These are phyloP conservation scores for Pythium biforme DNA, from an alignment of 352 stramenopile genomes.

Conservation along the genomic window DNA sequence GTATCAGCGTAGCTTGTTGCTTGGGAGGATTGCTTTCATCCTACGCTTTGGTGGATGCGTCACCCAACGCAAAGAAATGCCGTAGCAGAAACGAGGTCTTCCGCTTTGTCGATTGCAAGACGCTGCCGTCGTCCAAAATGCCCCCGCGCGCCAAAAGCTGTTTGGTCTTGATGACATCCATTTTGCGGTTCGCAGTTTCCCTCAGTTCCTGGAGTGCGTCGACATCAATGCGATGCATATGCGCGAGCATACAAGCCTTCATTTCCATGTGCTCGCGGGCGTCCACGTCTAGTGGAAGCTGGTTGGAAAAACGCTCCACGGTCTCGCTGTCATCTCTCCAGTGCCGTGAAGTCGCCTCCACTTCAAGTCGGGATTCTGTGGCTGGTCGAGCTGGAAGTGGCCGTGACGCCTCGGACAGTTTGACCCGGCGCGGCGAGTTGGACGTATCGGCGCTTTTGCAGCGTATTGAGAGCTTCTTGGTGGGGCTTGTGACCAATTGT, in stretches of 20 bases:
- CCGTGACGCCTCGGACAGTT: background rate
- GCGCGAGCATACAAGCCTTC: constrained; percentile 64
- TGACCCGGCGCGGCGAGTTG: background rate
- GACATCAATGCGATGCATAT: constrained; percentile 64
- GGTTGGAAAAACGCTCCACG: background rate
- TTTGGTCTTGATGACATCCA: constrained; percentile 42
- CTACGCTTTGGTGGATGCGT: constrained; percentile 21
- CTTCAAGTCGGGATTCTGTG: background rate
- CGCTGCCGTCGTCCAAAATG: constrained; percentile 39
- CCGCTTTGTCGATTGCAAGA: constrained; percentile 44
- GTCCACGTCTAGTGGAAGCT: constrained; percentile 30
- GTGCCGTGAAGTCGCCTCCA: background rate
- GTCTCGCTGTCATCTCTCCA: background rate
- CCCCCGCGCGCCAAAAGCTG: constrained; percentile 41
- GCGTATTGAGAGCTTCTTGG: constrained; percentile 1
- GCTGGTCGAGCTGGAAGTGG: background rate
- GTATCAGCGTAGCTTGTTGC: too few relatives aligned
- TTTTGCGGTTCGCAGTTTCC: constrained; percentile 34
- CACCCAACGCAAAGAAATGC: constrained; percentile 68
- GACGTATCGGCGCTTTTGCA: constrained; percentile 29
- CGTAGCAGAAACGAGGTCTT: constrained; percentile 73
- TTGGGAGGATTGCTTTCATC: background rate
- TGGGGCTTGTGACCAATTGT: background rate
- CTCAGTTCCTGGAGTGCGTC: constrained; percentile 46
- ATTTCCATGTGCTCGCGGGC: constrained; percentile 64